Conservation (phyloP, 2,329 filamentous ascomycete genomes). For the Zymoseptoria crescenta region DNA sequence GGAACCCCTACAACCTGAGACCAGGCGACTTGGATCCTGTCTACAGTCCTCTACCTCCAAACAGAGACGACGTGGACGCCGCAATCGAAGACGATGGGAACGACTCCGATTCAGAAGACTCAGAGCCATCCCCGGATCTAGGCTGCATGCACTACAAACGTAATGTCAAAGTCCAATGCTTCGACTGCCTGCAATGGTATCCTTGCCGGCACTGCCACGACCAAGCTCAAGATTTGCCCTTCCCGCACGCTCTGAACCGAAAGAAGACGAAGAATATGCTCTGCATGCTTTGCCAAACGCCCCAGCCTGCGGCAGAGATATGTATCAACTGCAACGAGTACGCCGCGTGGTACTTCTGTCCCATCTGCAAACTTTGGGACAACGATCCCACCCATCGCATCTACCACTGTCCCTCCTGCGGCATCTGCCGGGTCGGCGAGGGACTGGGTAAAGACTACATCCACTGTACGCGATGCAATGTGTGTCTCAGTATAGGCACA, state of each 20-base stretch:
- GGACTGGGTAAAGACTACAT: conserved; percentile 95
- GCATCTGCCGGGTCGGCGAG: conserved; percentile 84
- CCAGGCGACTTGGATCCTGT: conserved; percentile 27
- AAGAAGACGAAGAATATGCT: conserved; percentile 90
- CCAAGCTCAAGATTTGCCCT: conserved; percentile 57
- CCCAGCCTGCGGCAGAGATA: conserved; percentile 71
- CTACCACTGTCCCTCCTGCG: conserved; percentile 93
- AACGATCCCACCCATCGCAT: conserved; percentile 85
- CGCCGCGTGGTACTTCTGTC: conserved; percentile 85
- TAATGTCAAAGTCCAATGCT: conserved; percentile 94
- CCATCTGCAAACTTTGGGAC: conserved; percentile 94
- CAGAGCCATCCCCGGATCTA: conserved; percentile 44
- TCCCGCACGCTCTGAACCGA: conserved; percentile 54
- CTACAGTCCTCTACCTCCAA: conserved; percentile 26
- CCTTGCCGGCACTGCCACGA: conserved; percentile 94
- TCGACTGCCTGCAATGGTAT: conserved; percentile 83
- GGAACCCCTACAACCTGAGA: conserved; percentile 31
- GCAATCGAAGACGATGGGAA: conserved; percentile 24
- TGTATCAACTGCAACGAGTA: conserved; percentile 70
- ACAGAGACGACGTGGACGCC: conserved; percentile 31
- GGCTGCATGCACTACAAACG: conserved; percentile 91
- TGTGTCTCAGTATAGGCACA: conserved; percentile 85
- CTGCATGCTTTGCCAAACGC: conserved; percentile 86
- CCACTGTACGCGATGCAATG: conserved; percentile 95
- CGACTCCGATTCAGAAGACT: conserved; percentile 35